Evolutionary conservation across 331 rosid genomes (phyloP).

Genomic region (Rosa hybrid): DNA sequence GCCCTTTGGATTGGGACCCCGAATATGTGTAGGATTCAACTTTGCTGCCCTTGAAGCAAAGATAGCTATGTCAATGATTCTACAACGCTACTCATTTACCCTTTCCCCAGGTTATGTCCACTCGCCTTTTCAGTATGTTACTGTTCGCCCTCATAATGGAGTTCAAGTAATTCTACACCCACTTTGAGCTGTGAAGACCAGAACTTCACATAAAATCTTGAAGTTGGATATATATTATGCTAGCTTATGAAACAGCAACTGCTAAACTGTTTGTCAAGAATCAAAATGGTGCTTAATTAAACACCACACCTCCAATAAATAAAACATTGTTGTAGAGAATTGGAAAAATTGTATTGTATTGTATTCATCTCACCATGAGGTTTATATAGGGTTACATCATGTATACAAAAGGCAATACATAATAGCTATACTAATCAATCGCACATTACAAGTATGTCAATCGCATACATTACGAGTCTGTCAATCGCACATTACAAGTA

Average conservation of each 20-base stretch:
- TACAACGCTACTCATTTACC: not conserved
- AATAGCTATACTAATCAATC: too few species aligned
- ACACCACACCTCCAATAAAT: not conserved
- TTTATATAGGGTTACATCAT: too few species aligned
- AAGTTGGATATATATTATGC: not conserved
- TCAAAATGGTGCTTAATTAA: not conserved
- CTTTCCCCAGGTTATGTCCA: not conserved
- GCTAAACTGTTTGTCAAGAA: not conserved
- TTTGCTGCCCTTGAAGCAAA: slow-evolving; percentile 17
- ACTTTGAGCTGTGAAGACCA: not conserved
- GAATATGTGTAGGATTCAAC: slow-evolving; percentile 18
- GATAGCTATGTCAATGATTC: slow-evolving; percentile 10
- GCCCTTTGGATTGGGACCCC: slow-evolving; percentile 21
- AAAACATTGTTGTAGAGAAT: too few species aligned
- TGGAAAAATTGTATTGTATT: too few species aligned
- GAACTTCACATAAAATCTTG: not conserved
- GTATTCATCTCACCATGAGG: too few species aligned
- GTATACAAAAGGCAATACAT: too few species aligned
- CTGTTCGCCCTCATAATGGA: not conserved
- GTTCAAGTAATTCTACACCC: not conserved
- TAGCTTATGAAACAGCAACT: not conserved
- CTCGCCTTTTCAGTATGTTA: not conserved
- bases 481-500: too few species aligned
- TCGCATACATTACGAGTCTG: too few species aligned
- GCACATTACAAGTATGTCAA: too few species aligned